A percentile compares a stretch with the other conserved stretches of the same genome.
Evolutionary conservation across 805 yeast species (phyloP).

Genomic region (Suhomyces vadensis): DNA sequence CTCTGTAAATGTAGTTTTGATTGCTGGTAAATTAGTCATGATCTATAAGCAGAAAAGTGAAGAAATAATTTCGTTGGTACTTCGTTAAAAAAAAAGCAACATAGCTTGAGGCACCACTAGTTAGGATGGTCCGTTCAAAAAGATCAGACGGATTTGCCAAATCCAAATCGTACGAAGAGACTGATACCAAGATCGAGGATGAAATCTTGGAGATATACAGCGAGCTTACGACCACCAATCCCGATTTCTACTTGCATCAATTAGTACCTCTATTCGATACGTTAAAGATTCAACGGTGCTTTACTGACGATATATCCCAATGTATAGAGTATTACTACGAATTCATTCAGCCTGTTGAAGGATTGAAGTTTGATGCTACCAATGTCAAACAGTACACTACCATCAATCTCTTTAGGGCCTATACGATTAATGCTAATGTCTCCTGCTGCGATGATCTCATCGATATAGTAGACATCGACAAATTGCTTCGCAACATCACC

Average conservation of each 20-base stretch:
- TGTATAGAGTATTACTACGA: conserved; percentile 38
- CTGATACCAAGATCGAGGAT: conserved; percentile 28
- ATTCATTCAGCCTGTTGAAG: conserved; percentile 15
- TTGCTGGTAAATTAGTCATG: not conserved
- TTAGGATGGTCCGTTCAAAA: conserved; percentile 1
- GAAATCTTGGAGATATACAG: conserved; percentile 38
- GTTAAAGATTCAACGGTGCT: conserved; percentile 33
- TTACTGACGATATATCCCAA: conserved; percentile 30
- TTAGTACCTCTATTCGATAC: conserved; percentile 25
- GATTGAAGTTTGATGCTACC: conserved; percentile 11
- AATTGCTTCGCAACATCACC: conserved; percentile 28
- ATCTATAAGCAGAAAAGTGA: not conserved
- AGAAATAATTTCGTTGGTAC: no score
- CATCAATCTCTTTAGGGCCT: conserved; percentile 26
- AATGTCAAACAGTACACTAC: conserved; percentile 27
- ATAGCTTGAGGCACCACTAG: not conserved
- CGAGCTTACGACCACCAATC: conserved; percentile 19
- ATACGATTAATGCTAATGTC: conserved; percentile 27
- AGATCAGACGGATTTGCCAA: not conserved
- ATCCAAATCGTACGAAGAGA: conserved; percentile 14
- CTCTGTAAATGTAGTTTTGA: conserved; percentile 8
- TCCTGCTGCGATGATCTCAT: conserved; percentile 16
- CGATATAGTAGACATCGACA: conserved; percentile 44
- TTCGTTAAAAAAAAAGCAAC: no score
- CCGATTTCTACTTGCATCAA: conserved; percentile 30